A percentile compares a stretch with the other conserved stretches of the same genome.
phyloP scores from a whole-genome alignment of 176 grass and related monocot species.

The Triticum urartu region DNA sequence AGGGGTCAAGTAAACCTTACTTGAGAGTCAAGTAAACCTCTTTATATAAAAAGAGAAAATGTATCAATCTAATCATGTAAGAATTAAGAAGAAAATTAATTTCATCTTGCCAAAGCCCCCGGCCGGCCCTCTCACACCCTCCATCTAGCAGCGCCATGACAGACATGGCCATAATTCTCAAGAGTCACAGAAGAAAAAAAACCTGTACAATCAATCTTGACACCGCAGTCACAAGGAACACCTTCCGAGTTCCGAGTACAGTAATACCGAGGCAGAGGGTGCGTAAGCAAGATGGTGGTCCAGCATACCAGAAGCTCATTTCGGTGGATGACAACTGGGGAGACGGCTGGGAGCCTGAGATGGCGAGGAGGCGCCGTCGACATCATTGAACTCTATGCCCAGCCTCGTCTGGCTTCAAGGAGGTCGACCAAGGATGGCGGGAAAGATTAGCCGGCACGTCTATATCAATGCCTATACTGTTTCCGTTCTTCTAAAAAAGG shows the following conservation, averaged over 20 bases:
- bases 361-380: slow-evolving; percentile 77
- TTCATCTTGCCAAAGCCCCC: too few species aligned
- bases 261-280: slow-evolving; percentile 23
- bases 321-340: slow-evolving; percentile 76
- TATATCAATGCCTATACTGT: not conserved
- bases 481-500: not conserved
- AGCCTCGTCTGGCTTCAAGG: slow-evolving; percentile 76
- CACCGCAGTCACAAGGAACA: slow-evolving; percentile 21
- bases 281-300: slow-evolving; percentile 2
- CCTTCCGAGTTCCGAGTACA: not conserved
- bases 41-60: too few species aligned
- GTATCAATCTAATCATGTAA: too few species aligned
- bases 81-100: too few species aligned
- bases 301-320: slow-evolving; percentile 45
- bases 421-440: slow-evolving; percentile 75
- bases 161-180: slow-evolving; percentile 49
- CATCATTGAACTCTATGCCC: slow-evolving; percentile 54
- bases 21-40: too few species aligned
- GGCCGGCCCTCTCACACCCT: too few species aligned
- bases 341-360: slow-evolving; percentile 77
- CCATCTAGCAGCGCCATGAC: too few species aligned
- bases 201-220: slow-evolving; percentile 59
- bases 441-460: slow-evolving; percentile 56
- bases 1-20: too few species aligned
- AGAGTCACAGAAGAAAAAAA: slow-evolving; percentile 31